Percentiles rank a stretch among this genome's conserved stretches.
Evolutionary conservation across 1,139 yeast species (phyloP).

Genomic region (Pichia sp.): DNA sequence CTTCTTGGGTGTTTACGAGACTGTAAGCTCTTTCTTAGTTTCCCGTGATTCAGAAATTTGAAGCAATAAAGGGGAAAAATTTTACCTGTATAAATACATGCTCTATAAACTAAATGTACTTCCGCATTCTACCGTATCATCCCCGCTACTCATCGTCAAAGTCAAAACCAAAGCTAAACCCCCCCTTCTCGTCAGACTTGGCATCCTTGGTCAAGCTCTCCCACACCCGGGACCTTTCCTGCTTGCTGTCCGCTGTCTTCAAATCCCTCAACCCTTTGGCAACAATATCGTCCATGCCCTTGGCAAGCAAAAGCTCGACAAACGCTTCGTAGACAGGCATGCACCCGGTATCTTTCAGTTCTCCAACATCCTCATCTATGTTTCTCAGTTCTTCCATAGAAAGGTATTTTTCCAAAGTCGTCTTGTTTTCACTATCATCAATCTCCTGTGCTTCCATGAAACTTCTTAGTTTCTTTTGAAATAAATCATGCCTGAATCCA

Average conservation of each 20-base stretch:
- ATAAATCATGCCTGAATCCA: constrained; percentile 64
- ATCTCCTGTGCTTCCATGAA: constrained; percentile 18
- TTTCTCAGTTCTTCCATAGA: constrained; percentile 21
- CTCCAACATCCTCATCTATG: constrained; percentile 41
- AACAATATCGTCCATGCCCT: constrained; percentile 36
- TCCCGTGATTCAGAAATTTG: not conserved
- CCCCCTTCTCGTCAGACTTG: constrained; percentile 12
- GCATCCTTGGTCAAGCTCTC: constrained; percentile 18
- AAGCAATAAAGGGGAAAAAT: not conserved
- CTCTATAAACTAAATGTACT: not conserved
- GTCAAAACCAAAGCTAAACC: constrained; percentile 32
- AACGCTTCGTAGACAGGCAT: constrained; percentile 61
- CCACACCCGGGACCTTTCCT: constrained; percentile 21
- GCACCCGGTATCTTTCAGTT: constrained; percentile 26
- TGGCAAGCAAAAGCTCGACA: constrained; percentile 39
- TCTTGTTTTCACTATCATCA: constrained; percentile 31
- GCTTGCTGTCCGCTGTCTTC: not conserved
- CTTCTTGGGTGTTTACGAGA: constrained; percentile 88
- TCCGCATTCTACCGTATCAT: too few species aligned
- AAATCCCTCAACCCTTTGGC: constrained; percentile 36
- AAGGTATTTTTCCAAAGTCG: constrained; percentile 26
- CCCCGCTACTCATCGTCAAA: constrained; percentile 16
- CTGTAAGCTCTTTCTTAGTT: constrained; percentile 42
- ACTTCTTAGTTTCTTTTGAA: constrained; percentile 31
- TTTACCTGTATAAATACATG: not conserved